These are phyloP conservation scores for Tylopilus rubrobrunneus DNA, from an alignment of 768 basidiomycete genomes.

Conservation along the genomic window DNA sequence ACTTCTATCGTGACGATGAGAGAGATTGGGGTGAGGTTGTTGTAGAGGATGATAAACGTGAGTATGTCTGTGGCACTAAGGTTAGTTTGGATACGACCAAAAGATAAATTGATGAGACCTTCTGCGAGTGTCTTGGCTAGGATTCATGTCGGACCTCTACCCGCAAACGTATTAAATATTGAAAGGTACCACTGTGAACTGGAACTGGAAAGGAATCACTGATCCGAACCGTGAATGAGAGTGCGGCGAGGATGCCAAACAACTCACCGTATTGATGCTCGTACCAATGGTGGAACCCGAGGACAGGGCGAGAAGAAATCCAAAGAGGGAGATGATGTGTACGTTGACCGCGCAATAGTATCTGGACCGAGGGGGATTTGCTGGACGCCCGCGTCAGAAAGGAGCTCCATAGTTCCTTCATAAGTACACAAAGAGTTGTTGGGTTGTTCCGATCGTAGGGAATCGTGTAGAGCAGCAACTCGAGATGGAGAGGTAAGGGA, in stretches of 20 bases:
- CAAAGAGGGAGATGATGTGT: slow-evolving; percentile 94
- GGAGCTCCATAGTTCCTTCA: slow-evolving; percentile 74
- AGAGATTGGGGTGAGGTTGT: slow-evolving; percentile 98
- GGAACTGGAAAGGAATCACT: slow-evolving; percentile 83
- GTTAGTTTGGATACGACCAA: background rate
- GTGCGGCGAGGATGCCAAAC: background rate
- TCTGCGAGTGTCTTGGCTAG: slow-evolving; percentile 78
- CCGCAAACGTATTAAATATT: slow-evolving; percentile 54
- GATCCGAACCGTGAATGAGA: slow-evolving; percentile 1
- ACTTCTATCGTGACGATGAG: slow-evolving; percentile 99
- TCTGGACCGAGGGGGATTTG: slow-evolving; percentile 93
- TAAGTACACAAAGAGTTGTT: slow-evolving; percentile 98
- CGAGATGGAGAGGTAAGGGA: slow-evolving; percentile 72
- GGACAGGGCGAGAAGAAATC: slow-evolving; percentile 80
- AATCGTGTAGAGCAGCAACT: slow-evolving; percentile 73
- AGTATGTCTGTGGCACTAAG: slow-evolving; percentile 66
- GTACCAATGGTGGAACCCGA: slow-evolving; percentile 90
- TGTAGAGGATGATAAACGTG: slow-evolving; percentile 98
- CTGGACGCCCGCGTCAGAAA: slow-evolving; percentile 51
- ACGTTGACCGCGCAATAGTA: slow-evolving; percentile 91
- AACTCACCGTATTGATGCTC: slow-evolving; percentile 72
- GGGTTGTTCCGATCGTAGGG: slow-evolving; percentile 91
- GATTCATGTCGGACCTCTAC: slow-evolving; percentile 45
- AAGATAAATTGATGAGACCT: slow-evolving; percentile 42
- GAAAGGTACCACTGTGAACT: slow-evolving; percentile 94